These are phyloP conservation scores for Lactifluus echinatus DNA, from an alignment of 768 basidiomycete genomes.

Conservation along the genomic window DNA sequence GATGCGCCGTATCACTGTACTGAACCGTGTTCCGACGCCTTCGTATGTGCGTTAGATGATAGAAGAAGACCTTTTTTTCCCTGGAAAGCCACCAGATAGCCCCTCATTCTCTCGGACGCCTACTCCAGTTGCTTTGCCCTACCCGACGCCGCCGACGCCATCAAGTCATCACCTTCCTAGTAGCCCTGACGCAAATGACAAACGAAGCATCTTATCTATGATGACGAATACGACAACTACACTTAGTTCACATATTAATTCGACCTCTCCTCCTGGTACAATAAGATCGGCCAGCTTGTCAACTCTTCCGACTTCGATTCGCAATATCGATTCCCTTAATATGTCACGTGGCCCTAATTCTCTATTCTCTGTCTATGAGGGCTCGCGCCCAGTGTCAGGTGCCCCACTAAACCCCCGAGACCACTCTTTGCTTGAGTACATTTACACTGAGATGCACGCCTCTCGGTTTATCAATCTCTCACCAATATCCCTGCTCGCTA, in stretches of 20 bases:
- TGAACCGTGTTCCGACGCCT: not conserved
- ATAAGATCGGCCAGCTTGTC: not conserved
- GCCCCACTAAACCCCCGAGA: conserved; percentile 47
- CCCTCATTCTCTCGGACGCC: conserved; percentile 14
- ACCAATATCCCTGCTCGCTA: conserved; percentile 53
- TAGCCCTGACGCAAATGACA: not conserved
- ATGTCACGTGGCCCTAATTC: not conserved
- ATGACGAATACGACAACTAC: not conserved
- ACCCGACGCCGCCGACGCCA: not conserved
- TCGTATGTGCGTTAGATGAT: conserved; percentile 37
- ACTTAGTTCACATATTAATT: not conserved
- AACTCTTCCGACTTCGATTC: conserved; percentile 3
- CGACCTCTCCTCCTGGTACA: not conserved
- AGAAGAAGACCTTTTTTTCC: conserved; percentile 70
- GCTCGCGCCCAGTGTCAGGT: not conserved
- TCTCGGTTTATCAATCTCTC: conserved; percentile 59
- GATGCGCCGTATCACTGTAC: too few relatives aligned
- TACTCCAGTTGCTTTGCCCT: not conserved
- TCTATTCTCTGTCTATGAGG: not conserved
- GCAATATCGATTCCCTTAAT: not conserved
- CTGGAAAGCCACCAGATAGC: conserved; percentile 39
- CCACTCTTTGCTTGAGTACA: conserved; percentile 52
- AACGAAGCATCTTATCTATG: not conserved
- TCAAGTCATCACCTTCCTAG: not conserved
- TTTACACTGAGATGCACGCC: conserved; percentile 62